Percentiles rank a stretch among this genome's conserved stretches.
These are phyloP conservation scores for Rhizomucor miehei DNA, from an alignment of 371 early-diverging fungal genomes.

Conservation along the genomic window DNA sequence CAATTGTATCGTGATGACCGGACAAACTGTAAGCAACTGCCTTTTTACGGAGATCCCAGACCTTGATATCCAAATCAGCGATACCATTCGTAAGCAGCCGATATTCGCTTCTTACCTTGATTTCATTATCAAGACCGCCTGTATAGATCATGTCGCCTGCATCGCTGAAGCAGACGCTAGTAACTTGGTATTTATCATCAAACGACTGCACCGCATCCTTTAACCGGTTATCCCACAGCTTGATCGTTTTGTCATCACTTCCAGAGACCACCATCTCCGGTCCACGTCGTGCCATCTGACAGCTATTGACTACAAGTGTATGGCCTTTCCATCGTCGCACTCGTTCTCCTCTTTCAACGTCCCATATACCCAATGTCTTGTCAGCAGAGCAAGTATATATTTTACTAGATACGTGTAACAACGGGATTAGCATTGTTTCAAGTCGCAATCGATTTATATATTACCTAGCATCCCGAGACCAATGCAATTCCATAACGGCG, in stretches of 20 bases:
- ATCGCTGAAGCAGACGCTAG: constrained; percentile 72
- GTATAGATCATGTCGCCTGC: constrained; percentile 83
- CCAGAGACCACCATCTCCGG: constrained; percentile 70
- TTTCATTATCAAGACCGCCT: constrained; percentile 90
- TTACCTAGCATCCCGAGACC: constrained; percentile 83
- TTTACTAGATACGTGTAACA: constrained; percentile 45
- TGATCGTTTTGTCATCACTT: constrained; percentile 75
- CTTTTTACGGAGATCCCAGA: constrained; percentile 87
- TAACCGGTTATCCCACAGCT: constrained; percentile 75
- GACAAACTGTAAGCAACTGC: constrained; percentile 60
- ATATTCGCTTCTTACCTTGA: constrained; percentile 52
- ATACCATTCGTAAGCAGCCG: neutral
- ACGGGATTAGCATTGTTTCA: neutral
- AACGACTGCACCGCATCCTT: constrained; percentile 75
- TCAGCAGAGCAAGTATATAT: constrained; percentile 78
- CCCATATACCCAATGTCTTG: constrained; percentile 75
- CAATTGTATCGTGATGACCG: constrained; percentile 89
- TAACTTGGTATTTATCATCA: constrained; percentile 73
- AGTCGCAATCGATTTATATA: neutral
- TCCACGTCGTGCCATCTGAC: constrained; percentile 61
- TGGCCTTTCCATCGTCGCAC: constrained; percentile 77
- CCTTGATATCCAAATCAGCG: constrained; percentile 23
- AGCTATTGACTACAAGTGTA: constrained; percentile 70
- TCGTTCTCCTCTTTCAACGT: constrained; percentile 71
- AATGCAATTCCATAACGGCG: constrained; percentile 84